phyloP scores from a whole-genome alignment of 2,329 filamentous ascomycete species.

The Penicillium verrucosum region DNA sequence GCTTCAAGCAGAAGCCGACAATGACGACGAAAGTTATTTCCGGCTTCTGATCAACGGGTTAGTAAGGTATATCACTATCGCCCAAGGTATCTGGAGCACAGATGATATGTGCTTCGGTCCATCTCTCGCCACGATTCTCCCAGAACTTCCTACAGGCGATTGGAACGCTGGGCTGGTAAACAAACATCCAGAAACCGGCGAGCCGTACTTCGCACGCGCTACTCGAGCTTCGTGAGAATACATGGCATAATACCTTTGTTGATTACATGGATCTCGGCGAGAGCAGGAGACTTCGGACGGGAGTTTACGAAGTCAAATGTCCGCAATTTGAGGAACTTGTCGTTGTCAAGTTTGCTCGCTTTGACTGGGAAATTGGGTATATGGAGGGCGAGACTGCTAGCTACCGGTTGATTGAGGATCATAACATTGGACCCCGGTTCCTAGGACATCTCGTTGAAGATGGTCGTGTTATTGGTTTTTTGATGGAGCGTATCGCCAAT shows the following conservation, averaged over 20 bases:
- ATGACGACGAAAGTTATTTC: background rate
- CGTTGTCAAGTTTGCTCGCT: background rate
- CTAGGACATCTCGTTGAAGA: background rate
- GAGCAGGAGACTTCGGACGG: background rate
- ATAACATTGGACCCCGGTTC: background rate
- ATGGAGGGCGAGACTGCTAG: background rate
- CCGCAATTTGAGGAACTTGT: background rate
- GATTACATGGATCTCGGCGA: background rate
- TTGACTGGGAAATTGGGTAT: background rate
- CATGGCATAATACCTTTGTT: constrained; percentile 22
- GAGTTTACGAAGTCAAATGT: background rate
- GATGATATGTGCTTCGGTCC: constrained; percentile 34
- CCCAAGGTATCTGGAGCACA: constrained; percentile 21
- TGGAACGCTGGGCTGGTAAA: constrained; percentile 31
- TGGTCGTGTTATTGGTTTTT: background rate
- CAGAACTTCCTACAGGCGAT: constrained; percentile 25
- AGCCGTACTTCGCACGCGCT: constrained; percentile 21
- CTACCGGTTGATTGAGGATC: background rate
- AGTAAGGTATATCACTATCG: constrained; percentile 32
- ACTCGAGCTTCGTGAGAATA: constrained; percentile 13
- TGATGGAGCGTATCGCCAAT: background rate
- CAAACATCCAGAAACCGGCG: constrained; percentile 11
- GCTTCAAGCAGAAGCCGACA: background rate
- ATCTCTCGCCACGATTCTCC: constrained; percentile 22
- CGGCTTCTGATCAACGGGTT: background rate